Evolutionary conservation across 1,284 basidiomycete species (phyloP).

Genomic region (Trametes polyzona): DNA sequence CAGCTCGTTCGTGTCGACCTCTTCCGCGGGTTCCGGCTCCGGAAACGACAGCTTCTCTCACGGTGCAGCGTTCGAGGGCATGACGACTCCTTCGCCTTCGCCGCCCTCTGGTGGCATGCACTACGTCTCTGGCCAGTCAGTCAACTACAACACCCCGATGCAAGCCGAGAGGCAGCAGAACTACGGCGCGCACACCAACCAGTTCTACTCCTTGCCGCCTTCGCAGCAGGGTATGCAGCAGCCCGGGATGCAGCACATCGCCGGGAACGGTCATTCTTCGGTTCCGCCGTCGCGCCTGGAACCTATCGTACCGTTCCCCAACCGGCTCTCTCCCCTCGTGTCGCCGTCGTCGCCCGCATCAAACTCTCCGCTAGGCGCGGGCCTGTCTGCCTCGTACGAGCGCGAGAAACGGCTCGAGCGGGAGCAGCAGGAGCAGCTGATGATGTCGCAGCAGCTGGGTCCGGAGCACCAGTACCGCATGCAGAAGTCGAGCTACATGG

Average conservation of each 20-base stretch:
- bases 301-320: constrained; percentile 37
- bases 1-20: constrained; percentile 50
- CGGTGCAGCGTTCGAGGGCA: constrained; percentile 40
- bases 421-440: constrained; percentile 21
- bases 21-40: constrained; percentile 53
- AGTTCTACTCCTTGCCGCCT: constrained; percentile 29
- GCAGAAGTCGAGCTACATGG: constrained; percentile 23
- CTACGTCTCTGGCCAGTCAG: constrained; percentile 49
- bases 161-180: constrained; percentile 28
- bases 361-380: constrained; percentile 34
- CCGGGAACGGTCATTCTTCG: constrained; percentile 25
- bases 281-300: constrained; percentile 36
- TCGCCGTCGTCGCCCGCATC: constrained; percentile 47
- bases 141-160: constrained; percentile 24
- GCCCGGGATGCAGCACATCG: constrained; percentile 18
- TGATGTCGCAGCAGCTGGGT: constrained; percentile 31
- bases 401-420: constrained; percentile 42
- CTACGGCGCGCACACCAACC: constrained; percentile 21
- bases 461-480: constrained; percentile 23
- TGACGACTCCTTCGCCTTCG: constrained; percentile 57
- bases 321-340: constrained; percentile 44
- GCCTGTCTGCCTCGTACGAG: constrained; percentile 53
- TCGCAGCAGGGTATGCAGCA: constrained; percentile 20
- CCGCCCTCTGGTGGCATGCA: constrained; percentile 54
- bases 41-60: constrained; percentile 60